Conservation (phyloP, 495 filamentous ascomycete species). For the Tetracladium marchalianum region DNA sequence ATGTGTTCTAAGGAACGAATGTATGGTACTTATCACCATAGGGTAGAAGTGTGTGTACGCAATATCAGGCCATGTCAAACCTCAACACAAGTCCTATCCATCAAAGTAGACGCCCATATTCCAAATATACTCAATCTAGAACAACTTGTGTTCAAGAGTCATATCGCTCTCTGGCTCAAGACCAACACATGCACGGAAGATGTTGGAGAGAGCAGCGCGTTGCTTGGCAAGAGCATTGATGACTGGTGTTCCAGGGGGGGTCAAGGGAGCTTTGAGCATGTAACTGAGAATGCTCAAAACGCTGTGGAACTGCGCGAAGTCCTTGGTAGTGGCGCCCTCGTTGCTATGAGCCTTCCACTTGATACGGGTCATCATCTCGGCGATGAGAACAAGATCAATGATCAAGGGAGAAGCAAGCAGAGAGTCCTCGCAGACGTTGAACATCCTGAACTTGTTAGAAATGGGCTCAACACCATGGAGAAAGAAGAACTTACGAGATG, state of each 20-base stretch:
- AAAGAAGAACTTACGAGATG: constrained; percentile 50
- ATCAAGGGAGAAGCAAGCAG: constrained; percentile 95
- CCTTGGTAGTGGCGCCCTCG: constrained; percentile 40
- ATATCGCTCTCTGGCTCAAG: constrained; percentile 98
- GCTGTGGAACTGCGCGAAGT: constrained; percentile 90
- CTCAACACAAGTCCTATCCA: not conserved
- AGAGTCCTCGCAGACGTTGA: constrained; percentile 99
- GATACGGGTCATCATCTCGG: constrained; percentile 98
- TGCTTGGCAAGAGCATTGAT: constrained; percentile 97
- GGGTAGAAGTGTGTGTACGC: constrained; percentile 7
- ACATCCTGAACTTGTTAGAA: constrained; percentile 48
- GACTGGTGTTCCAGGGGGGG: constrained; percentile 90
- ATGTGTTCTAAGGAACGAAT: constrained; percentile 20
- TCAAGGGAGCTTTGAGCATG: constrained; percentile 98
- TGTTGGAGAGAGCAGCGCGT: constrained; percentile 88
- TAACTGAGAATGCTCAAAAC: constrained; percentile 97
- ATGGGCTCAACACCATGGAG: not conserved
- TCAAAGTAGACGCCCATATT: not conserved
- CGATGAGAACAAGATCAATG: constrained; percentile 85
- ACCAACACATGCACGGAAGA: constrained; percentile 97
- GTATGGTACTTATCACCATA: constrained; percentile 18
- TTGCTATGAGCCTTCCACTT: constrained; percentile 64
- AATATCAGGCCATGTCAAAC: not conserved
- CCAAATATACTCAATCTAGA: constrained; percentile 29
- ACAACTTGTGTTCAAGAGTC: constrained; percentile 98